These are phyloP conservation scores for Prunus mira DNA, from an alignment of 306 rosid genomes.

Conservation along the genomic window DNA sequence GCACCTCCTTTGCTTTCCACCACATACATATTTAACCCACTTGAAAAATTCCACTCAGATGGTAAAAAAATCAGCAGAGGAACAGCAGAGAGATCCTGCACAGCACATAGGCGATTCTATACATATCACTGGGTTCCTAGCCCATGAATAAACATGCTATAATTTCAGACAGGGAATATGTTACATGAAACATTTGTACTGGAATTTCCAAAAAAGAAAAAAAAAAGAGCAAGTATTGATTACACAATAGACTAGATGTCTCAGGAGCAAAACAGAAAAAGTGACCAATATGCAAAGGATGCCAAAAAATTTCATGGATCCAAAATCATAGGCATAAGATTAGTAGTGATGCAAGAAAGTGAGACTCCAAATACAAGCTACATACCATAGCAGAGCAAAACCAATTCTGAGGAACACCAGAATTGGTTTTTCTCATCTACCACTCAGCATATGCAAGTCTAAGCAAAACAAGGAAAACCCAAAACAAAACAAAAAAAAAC, in stretches of 20 bases:
- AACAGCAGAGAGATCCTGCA: conserved; percentile 41
- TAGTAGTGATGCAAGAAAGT: background rate
- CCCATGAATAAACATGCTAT: background rate
- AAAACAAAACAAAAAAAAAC: no score
- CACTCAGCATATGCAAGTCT: background rate
- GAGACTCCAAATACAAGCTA: background rate
- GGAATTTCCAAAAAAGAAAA: background rate
- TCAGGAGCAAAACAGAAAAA: background rate
- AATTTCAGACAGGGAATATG: background rate
- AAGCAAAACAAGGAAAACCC: background rate
- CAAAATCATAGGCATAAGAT: background rate
- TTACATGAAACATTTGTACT: background rate
- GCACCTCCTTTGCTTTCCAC: conserved; percentile 90
- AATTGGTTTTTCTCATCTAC: background rate
- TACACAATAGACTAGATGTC: background rate
- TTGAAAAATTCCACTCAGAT: conserved; percentile 28
- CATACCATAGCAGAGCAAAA: conserved; percentile 18
- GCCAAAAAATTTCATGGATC: no score
- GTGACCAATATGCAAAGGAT: background rate
- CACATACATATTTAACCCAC: conserved; percentile 60
- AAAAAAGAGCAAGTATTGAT: background rate
- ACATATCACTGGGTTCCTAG: background rate
- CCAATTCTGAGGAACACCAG: background rate
- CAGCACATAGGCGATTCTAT: background rate
- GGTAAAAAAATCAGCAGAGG: conserved; percentile 23